Percentiles rank a stretch among this genome's conserved stretches.
Evolutionary conservation across 2,329 filamentous ascomycete species (phyloP).

Genomic region (Fusarium sp.): DNA sequence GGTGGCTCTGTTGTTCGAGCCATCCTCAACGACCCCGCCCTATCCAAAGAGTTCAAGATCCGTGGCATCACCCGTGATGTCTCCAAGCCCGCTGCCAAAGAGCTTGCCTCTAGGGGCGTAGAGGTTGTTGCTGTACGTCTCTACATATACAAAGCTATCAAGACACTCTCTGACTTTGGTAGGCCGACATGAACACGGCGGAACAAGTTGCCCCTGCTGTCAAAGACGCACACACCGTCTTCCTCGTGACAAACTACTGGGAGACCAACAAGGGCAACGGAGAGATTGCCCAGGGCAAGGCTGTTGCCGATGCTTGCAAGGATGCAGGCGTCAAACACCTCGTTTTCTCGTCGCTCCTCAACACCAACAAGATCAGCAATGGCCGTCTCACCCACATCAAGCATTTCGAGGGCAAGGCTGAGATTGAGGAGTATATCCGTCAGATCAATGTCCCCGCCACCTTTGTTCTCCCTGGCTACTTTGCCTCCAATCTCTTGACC

Average conservation of each 20-base stretch:
- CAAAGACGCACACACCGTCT: conserved; percentile 55
- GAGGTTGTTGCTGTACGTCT: conserved; percentile 52
- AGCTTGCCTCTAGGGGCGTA: conserved; percentile 52
- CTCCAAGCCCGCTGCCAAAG: conserved; percentile 51
- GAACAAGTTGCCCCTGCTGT: conserved; percentile 51
- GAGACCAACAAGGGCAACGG: conserved; percentile 47
- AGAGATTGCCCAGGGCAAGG: conserved; percentile 55
- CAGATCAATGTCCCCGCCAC: conserved; percentile 57
- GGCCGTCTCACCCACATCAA: conserved; percentile 52
- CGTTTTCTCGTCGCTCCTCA: conserved; percentile 57
- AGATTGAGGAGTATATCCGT: conserved; percentile 66
- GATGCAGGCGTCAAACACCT: conserved; percentile 55
- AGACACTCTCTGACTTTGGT: not conserved
- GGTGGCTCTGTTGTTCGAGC: conserved; percentile 57
- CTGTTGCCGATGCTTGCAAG: conserved; percentile 57
- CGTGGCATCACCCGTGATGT: conserved; percentile 59
- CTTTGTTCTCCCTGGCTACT: conserved; percentile 62
- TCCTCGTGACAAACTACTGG: conserved; percentile 53
- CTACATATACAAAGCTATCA: no score
- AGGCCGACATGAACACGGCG: conserved; percentile 55
- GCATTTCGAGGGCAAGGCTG: conserved; percentile 66
- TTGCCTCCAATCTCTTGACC: conserved; percentile 60
- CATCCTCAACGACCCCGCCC: conserved; percentile 57
- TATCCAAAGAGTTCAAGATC: conserved; percentile 55
- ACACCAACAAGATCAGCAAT: conserved; percentile 50